These are phyloP conservation scores for Aureobasidium sp. DNA, from an alignment of 2,329 filamentous ascomycete genomes.

Conservation along the genomic window DNA sequence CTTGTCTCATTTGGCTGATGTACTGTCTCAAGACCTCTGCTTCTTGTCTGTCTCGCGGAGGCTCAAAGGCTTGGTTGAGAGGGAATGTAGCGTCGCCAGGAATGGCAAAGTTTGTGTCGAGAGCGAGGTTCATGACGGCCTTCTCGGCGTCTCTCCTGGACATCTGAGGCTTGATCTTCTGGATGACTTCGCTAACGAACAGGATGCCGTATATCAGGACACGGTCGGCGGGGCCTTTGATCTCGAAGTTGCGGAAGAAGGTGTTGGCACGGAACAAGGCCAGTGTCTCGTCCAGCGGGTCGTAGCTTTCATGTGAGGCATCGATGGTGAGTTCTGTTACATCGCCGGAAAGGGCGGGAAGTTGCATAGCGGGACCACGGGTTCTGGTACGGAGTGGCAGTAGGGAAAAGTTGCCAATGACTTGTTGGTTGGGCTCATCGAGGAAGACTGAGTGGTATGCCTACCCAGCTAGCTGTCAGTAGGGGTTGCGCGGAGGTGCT, in stretches of 20 bases:
- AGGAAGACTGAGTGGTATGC: conserved; percentile 98
- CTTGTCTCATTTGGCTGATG: conserved; percentile 85
- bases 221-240: conserved; percentile 89
- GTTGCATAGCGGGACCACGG: conserved; percentile 85
- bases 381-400: conserved; percentile 91
- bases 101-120: conserved; percentile 88
- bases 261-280: conserved; percentile 94
- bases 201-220: conserved; percentile 95
- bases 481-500: background rate
- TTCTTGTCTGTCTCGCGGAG: conserved; percentile 77
- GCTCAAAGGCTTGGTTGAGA: conserved; percentile 92
- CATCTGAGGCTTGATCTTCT: conserved; percentile 74
- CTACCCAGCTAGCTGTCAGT: conserved; percentile 36
- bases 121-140: conserved; percentile 80
- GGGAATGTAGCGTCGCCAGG: conserved; percentile 91
- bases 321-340: conserved; percentile 55
- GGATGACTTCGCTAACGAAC: conserved; percentile 83
- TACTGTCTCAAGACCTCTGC: conserved; percentile 85
- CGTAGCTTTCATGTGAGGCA: conserved; percentile 85
- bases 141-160: conserved; percentile 58
- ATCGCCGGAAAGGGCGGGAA: conserved; percentile 49
- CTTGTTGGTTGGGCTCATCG: conserved; percentile 62
- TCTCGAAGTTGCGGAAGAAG: conserved; percentile 99
- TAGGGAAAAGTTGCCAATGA: conserved; percentile 84
- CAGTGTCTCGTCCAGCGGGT: conserved; percentile 90